Evolutionary conservation across 495 filamentous ascomycete genomes (phyloP), one percentile per base, ranked within the genome.

Genomic region (Penicillium paxilli): DNA sequence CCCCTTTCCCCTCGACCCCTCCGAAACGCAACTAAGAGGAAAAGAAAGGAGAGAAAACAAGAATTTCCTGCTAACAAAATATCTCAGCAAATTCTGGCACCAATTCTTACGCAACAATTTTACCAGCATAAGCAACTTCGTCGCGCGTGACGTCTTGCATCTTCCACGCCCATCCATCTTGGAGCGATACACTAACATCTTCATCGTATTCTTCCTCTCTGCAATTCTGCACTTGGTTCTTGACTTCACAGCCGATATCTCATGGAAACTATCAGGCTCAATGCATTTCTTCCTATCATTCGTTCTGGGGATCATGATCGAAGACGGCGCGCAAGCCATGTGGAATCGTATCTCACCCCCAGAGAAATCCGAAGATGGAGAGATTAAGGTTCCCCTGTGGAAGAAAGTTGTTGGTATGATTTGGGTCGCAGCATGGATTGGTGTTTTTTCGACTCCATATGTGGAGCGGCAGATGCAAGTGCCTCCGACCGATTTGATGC

Each of bases 1-100:
- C 26, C 26, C 26, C 5, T 12, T 30, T 30, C 12, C 26, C 26
- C 26, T 4, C 26, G 8, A 9, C 4, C 5, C 26, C 26, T 30
- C 2, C 12, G 9, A 30, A 37, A 37, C 26, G 26, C 26, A 5
- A 28, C 5, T 28, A 5, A 5, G 26, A 28, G 5, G 26, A 28
- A n/a, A n/a, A n/a, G n/a, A n/a, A n/a, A n/a, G n/a, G n/a, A 30
- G 12, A 30, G 2, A 9, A 30, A 30, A 5, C 1, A 30, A 30
- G 12, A 30, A 30, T 7, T 30, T 2, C 33, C 3, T 12, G 14
- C 17, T 24, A 16, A 42, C 37, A 28, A 19, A 12, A 35, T 26
- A 45, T 23, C 38, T 60, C 47, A 74, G 72, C 3, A 67, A 62
- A 45, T 76, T 73, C 58, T 78, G 74, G 74, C 73, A 78, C 49